A percentile compares a stretch with the other conserved stretches of the same genome.
These are phyloP conservation scores for Penicillium coprophilum DNA, from an alignment of 495 filamentous ascomycete species.

Conservation along the genomic window DNA sequence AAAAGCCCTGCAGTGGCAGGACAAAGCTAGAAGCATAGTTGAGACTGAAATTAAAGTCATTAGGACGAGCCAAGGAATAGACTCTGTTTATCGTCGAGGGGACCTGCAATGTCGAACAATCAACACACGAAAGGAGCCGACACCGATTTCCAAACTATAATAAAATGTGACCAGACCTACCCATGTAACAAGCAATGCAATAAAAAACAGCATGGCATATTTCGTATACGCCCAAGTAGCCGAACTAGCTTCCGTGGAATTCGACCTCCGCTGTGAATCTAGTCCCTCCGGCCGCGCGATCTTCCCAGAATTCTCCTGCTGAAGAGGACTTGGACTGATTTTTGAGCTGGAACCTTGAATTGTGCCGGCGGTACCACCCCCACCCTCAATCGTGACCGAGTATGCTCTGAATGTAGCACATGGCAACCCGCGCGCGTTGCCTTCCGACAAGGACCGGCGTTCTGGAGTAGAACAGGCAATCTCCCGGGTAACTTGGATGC, in stretches of 20 bases:
- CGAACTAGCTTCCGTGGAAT: constrained; percentile 28
- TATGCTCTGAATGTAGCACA: constrained; percentile 29
- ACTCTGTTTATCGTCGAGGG: constrained; percentile 79
- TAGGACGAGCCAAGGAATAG: constrained; percentile 60
- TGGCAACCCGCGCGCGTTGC: constrained; percentile 1
- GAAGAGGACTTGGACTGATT: constrained; percentile 7
- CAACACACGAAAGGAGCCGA: not conserved
- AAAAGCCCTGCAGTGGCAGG: constrained; percentile 82
- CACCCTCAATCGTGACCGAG: constrained; percentile 40
- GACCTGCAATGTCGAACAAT: constrained; percentile 39
- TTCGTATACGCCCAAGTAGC: constrained; percentile 77
- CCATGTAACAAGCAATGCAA: constrained; percentile 80
- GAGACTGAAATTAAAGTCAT: constrained; percentile 55
- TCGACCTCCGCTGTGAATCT: constrained; percentile 25
- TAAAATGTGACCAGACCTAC: constrained; percentile 28
- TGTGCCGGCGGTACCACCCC: constrained; percentile 11
- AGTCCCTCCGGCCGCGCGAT: constrained; percentile 10
- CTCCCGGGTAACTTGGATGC: constrained; percentile 51
- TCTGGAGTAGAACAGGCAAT: constrained; percentile 23
- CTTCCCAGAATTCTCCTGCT: constrained; percentile 7
- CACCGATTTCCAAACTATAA: not conserved
- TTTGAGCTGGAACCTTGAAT: constrained; percentile 1
- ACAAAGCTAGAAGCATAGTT: constrained; percentile 72
- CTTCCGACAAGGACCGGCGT: constrained; percentile 8
- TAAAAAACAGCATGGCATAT: constrained; percentile 83